Conservation (phyloP, 1,139 yeast species). For the Torulaspora pretoriensis region DNA sequence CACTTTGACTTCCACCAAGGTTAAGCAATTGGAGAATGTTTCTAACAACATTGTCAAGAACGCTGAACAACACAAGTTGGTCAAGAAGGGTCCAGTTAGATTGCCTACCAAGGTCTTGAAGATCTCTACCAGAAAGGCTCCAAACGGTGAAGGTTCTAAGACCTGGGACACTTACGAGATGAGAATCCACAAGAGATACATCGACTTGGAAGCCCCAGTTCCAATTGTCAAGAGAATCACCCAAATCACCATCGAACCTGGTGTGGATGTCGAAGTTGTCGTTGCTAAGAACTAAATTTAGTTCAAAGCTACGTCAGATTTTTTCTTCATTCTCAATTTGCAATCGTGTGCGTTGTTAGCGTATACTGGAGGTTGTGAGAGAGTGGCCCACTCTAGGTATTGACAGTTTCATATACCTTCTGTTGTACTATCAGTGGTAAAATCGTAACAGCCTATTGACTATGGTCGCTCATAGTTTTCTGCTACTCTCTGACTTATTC, state of each 20-base stretch:
- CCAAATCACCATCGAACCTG: conserved; percentile 84
- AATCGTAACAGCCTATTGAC: conserved; percentile 10
- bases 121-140: conserved; percentile 99
- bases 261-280: conserved; percentile 58
- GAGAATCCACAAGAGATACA: conserved; percentile 99
- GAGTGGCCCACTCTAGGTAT: conserved; percentile 38
- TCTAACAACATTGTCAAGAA: conserved; percentile 85
- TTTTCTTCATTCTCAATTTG: conserved; percentile 1
- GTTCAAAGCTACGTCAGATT: conserved; percentile 5
- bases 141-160: conserved; percentile 99
- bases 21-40: conserved; percentile 93
- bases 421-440: conserved; percentile 40
- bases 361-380: conserved; percentile 3
- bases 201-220: conserved; percentile 98
- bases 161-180: conserved; percentile 99
- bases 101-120: conserved; percentile 98
- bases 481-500: background rate
- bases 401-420: conserved; percentile 38
- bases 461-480: background rate
- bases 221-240: conserved; percentile 92
- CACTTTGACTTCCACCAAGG: conserved; percentile 98
- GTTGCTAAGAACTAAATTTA: conserved; percentile 37
- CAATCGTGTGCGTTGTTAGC: conserved; percentile 1
- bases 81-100: conserved; percentile 98
- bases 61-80: conserved; percentile 77